Evolutionary conservation across 2,329 filamentous ascomycete genomes (phyloP).

Genomic region (Bipolaris gigantea): DNA sequence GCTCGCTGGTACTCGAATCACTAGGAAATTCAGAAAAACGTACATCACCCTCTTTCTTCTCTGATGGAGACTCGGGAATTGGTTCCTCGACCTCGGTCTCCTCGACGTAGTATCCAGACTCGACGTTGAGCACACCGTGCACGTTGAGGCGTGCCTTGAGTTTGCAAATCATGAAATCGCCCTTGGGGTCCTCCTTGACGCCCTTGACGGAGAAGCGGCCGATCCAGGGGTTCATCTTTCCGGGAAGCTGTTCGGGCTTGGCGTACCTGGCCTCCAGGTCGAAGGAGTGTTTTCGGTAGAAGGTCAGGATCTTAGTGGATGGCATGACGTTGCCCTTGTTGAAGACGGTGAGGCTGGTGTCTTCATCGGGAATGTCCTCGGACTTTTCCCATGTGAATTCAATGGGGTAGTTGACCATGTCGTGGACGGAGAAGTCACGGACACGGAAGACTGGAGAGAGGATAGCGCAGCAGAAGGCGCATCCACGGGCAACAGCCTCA

Average conservation of each 20-base stretch:
- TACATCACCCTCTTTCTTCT: slow-evolving; percentile 70
- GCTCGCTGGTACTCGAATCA: slow-evolving; percentile 27
- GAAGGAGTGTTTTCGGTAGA: slow-evolving; percentile 97
- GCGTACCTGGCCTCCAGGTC: slow-evolving; percentile 94
- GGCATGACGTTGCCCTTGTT: slow-evolving; percentile 96
- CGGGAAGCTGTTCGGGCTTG: slow-evolving; percentile 81
- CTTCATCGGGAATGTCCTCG: slow-evolving; percentile 95
- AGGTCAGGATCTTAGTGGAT: slow-evolving; percentile 98
- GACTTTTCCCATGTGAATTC: slow-evolving; percentile 99
- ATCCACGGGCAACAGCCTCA: slow-evolving; percentile 92
- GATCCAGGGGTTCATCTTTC: slow-evolving; percentile 92
- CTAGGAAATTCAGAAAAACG: slow-evolving; percentile 50
- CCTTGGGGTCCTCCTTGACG: slow-evolving; percentile 88
- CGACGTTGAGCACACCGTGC: slow-evolving; percentile 93
- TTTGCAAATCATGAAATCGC: slow-evolving; percentile 99
- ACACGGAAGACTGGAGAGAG: slow-evolving; percentile 97
- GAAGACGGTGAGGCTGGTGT: slow-evolving; percentile 95
- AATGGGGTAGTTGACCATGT: slow-evolving; percentile 97
- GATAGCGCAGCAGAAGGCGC: slow-evolving; percentile 96
- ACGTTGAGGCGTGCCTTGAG: slow-evolving; percentile 96
- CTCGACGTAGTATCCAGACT: slow-evolving; percentile 97
- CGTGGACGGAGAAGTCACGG: slow-evolving; percentile 95
- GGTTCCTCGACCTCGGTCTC: slow-evolving; percentile 97
- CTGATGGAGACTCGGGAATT: slow-evolving; percentile 67
- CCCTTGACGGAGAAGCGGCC: slow-evolving; percentile 97